phyloP scores from a whole-genome alignment of 805 yeast genomes.

The Pichia nanzhaoensis region DNA sequence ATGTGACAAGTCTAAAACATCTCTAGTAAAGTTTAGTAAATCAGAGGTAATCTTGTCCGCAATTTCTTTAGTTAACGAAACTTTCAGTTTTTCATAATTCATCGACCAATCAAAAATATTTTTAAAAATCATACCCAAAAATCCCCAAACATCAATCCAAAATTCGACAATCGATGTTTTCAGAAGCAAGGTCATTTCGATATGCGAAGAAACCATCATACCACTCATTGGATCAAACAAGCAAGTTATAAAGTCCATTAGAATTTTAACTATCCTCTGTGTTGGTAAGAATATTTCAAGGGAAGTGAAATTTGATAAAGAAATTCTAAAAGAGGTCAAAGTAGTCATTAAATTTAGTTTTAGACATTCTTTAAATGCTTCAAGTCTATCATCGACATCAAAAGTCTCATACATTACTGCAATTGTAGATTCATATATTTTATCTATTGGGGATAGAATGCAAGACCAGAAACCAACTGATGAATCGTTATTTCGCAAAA shows the following conservation, averaged over 20 bases:
- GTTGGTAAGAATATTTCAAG: conserved; percentile 20
- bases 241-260: conserved; percentile 64
- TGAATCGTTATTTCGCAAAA: conserved; percentile 38
- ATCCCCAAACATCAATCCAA: conserved; percentile 72
- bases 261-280: conserved; percentile 54
- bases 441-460: conserved; percentile 53
- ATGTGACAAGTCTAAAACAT: conserved; percentile 73
- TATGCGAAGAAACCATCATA: conserved; percentile 26
- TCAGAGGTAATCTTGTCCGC: conserved; percentile 21
- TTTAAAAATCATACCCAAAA: conserved; percentile 59
- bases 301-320: conserved; percentile 13
- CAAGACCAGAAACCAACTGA: conserved; percentile 70
- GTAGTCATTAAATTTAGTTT: conserved; percentile 37
- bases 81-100: conserved; percentile 25
- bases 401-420: conserved; percentile 68
- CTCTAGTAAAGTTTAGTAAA: conserved; percentile 68
- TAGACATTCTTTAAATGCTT: conserved; percentile 58
- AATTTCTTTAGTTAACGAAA: conserved; percentile 14
- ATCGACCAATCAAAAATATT: conserved; percentile 72
- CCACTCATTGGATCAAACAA: conserved; percentile 66
- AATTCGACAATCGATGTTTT: conserved; percentile 32
- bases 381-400: conserved; percentile 74
- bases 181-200: conserved; percentile 10
- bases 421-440: conserved; percentile 60
- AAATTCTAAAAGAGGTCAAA: conserved; percentile 37